Percentiles rank a stretch among this genome's conserved stretches.
Evolutionary conservation across 805 yeast species (phyloP).

Genomic region (Yamadazyma kitorensis): DNA sequence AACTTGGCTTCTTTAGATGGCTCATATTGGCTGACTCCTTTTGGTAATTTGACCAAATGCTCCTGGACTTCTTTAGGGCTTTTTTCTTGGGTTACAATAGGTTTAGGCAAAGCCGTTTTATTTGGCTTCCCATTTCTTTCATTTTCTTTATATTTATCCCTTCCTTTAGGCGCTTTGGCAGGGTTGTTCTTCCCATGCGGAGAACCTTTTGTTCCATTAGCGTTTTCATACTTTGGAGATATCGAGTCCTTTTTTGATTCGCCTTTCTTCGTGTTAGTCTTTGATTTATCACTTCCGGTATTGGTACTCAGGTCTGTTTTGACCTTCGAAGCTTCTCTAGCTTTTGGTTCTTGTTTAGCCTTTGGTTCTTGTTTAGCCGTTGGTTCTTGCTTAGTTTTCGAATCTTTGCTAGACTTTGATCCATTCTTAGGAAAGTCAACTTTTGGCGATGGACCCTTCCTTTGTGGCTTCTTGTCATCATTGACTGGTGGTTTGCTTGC

Average conservation of each 20-base stretch:
- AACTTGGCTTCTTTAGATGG: slow-evolving; percentile 41
- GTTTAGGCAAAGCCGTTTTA: not conserved
- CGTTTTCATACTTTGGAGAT: not conserved
- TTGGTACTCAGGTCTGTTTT: no score
- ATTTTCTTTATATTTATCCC: not conserved
- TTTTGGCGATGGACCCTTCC: no score
- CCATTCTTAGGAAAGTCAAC: no score
- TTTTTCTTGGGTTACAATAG: not conserved
- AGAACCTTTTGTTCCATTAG: slow-evolving; percentile 2
- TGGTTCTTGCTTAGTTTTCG: no score
- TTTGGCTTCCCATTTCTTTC: not conserved
- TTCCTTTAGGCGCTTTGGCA: slow-evolving; percentile 5
- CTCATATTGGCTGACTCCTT: slow-evolving; percentile 26
- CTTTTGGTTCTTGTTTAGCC: no score
- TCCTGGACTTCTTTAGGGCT: not conserved
- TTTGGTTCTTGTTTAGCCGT: no score
- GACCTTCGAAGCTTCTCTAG: no score
- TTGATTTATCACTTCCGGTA: no score
- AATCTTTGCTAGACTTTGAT: no score
- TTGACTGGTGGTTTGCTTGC: no score
- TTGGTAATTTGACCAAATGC: slow-evolving; percentile 16
- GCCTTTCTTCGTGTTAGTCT: not conserved
- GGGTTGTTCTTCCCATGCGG: slow-evolving; percentile 2
- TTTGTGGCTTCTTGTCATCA: no score
- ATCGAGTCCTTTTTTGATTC: not conserved